Base-by-base conservation (phyloP, 805 yeast species). In the Yarrowia porcina region DNA sequence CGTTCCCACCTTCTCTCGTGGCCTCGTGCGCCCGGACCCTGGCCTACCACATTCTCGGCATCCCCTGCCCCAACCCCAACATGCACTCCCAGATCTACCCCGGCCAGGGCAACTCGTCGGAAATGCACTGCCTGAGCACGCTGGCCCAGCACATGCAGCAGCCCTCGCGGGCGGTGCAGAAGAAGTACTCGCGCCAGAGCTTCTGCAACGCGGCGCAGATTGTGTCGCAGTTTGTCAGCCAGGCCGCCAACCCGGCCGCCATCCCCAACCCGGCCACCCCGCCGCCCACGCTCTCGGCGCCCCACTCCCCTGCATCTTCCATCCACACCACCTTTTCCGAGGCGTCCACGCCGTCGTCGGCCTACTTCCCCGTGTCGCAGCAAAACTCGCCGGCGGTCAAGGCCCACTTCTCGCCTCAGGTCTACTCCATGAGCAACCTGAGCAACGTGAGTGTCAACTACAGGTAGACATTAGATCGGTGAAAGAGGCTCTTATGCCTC, bases 151-250 rank as follows among this genome's bases (percentile, higher is more conserved):
- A 71, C 64, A 69, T 76, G 66, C 69, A 71, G 65, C 60, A 69
- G 33, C 77, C 76, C 10, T 74, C 75, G 17, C 69, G 71, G 65
- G 71, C 74, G 23, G 68, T 79, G 49, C 72, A 66, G 49, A 73
- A 77, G 67, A 79, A 74, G 70, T 77, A 75, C 73, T 68, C 75
- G 44, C 65, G 69, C 56, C 67, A 66, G 62, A 68, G 70, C 23
- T 66, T 67, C 56, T 67, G 68, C 39, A 71, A 75, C 63, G 77
- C 72, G 41, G 67, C 75, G 54, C 70, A 70, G 39, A 65, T 71
- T 33, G 76, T 76, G 18, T 65, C 66, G 36, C 65, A 66, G 36
- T 75, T 70, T 66, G 65, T 74, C 36, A 18, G 36, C 18, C 52
- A 45, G 52, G 52, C 52, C 13, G 36, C 52, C 18, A 57, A 65